Evolutionary conservation across 176 grass and related monocot genomes (phyloP), one percentile per base, ranked within the genome.

Genomic region (Lolium rigidum): DNA sequence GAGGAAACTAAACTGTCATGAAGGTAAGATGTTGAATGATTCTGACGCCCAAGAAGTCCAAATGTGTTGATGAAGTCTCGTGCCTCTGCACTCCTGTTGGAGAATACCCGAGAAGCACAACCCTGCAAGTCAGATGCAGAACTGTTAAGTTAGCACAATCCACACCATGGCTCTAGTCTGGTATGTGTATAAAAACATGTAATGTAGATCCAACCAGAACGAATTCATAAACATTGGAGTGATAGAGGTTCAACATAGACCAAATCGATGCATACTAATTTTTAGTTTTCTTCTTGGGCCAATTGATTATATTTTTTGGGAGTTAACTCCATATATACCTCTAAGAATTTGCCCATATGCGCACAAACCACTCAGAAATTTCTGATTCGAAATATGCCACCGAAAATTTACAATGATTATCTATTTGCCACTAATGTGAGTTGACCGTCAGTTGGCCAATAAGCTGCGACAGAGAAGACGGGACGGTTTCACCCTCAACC

Each of bases 1-100:
- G 21, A 74, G 1, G 0, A 4, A 50, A 2, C 0, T 49, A 74
- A 25, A 22, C 21, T 73, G 0, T 0, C 0, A 5, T 0, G 0
- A 48, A 73, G 0, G 0, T 1, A 1, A 48, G 0, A 1, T 15
- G 70, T 21, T 21, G 70, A 25, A 4, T 0, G 0, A 49, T 25
- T 25, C n/a, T 74, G 70, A 9, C 0, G 0, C 70, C 70, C 70
- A 25, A 49, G 0, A 50, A 74, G 70, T 49, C 1, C 4, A 74
- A 74, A 74, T 74, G 21, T 50, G 44, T 74, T 74, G 21, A 13
- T 4, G n/a, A 22, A 50, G 21, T 2, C 2, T 16, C 70, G 70
- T 24, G 70, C 70, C 21, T 49, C 12, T 74, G 12, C 44, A 3
- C 21, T 74, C 21, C 70, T 25, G 12, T 74, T 74, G 5, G 70